Percentiles rank a stretch among this genome's conserved stretches.
phyloP scores from a whole-genome alignment of 768 basidiomycete genomes.

The Rhizopogon roseolus region DNA sequence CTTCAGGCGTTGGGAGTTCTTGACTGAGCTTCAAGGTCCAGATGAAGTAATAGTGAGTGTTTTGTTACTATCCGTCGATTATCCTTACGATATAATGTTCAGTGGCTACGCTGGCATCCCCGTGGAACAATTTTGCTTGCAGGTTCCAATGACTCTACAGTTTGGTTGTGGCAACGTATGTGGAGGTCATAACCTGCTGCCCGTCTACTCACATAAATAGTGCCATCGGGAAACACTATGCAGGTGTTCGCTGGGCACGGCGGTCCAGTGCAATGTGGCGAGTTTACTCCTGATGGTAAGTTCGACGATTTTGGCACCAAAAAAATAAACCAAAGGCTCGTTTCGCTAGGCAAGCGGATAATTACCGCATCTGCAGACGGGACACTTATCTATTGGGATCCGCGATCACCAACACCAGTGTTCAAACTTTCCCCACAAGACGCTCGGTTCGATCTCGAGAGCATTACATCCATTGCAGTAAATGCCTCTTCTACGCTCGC shows the following conservation, averaged over 20 bases:
- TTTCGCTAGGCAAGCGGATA: conserved; percentile 70
- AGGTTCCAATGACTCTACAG: conserved; percentile 88
- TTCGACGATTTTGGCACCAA: not conserved
- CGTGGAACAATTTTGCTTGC: conserved; percentile 85
- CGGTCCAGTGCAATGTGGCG: conserved; percentile 77
- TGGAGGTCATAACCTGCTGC: conserved; percentile 7
- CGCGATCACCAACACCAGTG: conserved; percentile 67
- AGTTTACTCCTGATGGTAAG: conserved; percentile 87
- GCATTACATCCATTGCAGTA: conserved; percentile 82
- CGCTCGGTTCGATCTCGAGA: conserved; percentile 72
- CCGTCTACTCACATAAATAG: conserved; percentile 34
- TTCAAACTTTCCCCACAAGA: conserved; percentile 75
- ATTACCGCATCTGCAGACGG: conserved; percentile 84
- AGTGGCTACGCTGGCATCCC: conserved; percentile 98
- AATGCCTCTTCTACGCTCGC: conserved; percentile 88
- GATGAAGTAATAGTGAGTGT: conserved; percentile 88
- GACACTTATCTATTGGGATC: conserved; percentile 87
- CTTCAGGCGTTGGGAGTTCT: conserved; percentile 87
- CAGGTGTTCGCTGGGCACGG: conserved; percentile 93
- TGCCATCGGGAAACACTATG: conserved; percentile 93
- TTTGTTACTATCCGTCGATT: conserved; percentile 1
- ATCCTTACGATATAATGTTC: conserved; percentile 2
- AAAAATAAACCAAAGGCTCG: conserved; percentile 1
- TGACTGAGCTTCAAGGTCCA: conserved; percentile 88
- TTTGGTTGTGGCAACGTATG: conserved; percentile 97